Base-by-base conservation (phyloP, 2,329 filamentous ascomycete species). In the Nemania sp. region DNA sequence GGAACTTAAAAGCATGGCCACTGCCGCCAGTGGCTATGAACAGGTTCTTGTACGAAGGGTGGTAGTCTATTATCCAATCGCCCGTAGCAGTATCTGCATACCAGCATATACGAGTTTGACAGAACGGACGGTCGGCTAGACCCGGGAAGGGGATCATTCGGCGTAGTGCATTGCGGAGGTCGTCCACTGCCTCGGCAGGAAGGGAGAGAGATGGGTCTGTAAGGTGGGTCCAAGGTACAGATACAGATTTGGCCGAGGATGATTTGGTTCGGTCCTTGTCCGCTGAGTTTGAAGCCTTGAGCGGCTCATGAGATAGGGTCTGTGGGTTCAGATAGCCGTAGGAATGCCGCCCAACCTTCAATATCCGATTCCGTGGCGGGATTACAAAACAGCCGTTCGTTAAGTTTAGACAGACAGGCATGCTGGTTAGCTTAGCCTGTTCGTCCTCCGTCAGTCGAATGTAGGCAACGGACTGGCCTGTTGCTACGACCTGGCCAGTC, bases 401-500 rank as follows among this genome's bases (percentile, higher is more conserved):
- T 61, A 92, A 77, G 72, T 91, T 90, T 34, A 93, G 73, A 19
- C 90, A 73, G 2, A 91, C 88, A 0, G 92, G 92, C 65, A 86
- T 84, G 28, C 82, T 73, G 36, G 76, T 76, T 9, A 96, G 76
- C 3, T 71, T 70, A 14, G 76, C 75, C 71, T 92, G 84, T 72
- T 97, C 92, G 5, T 81, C 80, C 14, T 83, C 75, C 0, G 84
- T 88, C 63, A 97, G 80, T 59, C 84, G 78, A 61, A 96, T 75
- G 73, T 95, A 97, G 11, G 82, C 88, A 22, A 97, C 69, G 0
- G 83, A 82, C 66, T 97, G 93, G 12, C 90, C 93, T 0, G 91
- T 96, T 2, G 92, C 89, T 59, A 88, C 82, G 33, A 86, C 86
- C 39, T 89, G 82, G 22, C 90, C 90, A 41, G 86, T 78, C 1